phyloP scores from a whole-genome alignment of 2,329 filamentous ascomycete species.

The Sclerotiophoma versabilis region DNA sequence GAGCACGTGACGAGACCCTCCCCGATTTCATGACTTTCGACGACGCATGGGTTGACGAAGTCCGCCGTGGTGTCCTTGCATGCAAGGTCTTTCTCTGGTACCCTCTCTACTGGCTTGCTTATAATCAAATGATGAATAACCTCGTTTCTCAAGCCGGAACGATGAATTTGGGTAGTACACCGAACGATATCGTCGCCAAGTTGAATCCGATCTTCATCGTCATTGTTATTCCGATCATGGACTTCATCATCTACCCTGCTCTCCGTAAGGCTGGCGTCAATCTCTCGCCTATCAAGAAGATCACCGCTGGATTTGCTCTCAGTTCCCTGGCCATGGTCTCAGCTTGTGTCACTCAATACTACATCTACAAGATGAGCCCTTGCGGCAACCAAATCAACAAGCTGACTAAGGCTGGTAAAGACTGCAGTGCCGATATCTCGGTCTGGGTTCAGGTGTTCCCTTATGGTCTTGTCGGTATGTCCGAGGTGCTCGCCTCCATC shows the following conservation, averaged over 20 bases:
- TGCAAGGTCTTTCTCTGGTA: slow-evolving; percentile 63
- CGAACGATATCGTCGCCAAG: slow-evolving; percentile 80
- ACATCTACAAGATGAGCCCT: slow-evolving; percentile 53
- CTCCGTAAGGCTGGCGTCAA: slow-evolving; percentile 69
- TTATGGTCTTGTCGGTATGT: slow-evolving; percentile 63
- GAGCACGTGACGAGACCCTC: slow-evolving; percentile 53
- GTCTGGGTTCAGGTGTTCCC: slow-evolving; percentile 63
- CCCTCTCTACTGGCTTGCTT: slow-evolving; percentile 53
- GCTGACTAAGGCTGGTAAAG: slow-evolving; percentile 50
- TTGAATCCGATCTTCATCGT: slow-evolving; percentile 79
- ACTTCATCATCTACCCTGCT: slow-evolving; percentile 70
- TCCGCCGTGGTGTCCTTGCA: slow-evolving; percentile 64
- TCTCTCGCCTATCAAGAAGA: slow-evolving; percentile 79
- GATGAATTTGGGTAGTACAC: slow-evolving; percentile 72
- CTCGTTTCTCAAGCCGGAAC: slow-evolving; percentile 72
- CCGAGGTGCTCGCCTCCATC: slow-evolving; percentile 71
- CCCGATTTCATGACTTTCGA: slow-evolving; percentile 81
- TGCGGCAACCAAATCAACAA: slow-evolving; percentile 40
- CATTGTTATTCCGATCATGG: slow-evolving; percentile 68
- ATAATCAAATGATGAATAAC: slow-evolving; percentile 65
- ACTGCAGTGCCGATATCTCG: slow-evolving; percentile 56
- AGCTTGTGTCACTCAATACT: slow-evolving; percentile 63
- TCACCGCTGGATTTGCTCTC: slow-evolving; percentile 72
- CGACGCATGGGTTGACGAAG: slow-evolving; percentile 80
- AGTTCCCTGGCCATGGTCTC: slow-evolving; percentile 68